A percentile compares a stretch with the other conserved stretches of the same genome.
phyloP scores from a whole-genome alignment of 2,329 filamentous ascomycete genomes.

The Hypoxylon sp. region DNA sequence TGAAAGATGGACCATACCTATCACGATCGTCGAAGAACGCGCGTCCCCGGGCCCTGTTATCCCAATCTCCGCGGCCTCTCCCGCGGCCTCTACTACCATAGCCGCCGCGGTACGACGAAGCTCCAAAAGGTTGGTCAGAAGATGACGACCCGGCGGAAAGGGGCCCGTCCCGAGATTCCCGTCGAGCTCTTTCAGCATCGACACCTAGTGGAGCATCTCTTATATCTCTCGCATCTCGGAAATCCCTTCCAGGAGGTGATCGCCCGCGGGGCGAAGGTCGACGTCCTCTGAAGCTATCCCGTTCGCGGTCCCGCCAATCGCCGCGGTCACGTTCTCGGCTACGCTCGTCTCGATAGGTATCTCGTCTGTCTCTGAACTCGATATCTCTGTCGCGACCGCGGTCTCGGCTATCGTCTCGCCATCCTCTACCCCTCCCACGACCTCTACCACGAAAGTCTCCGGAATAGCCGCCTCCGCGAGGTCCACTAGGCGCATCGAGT shows the following conservation, averaged over 20 bases:
- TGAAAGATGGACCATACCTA: conserved; percentile 52
- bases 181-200: conserved; percentile 71
- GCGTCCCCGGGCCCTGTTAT: conserved; percentile 57
- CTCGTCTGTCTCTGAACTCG: conserved; percentile 65
- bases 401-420: conserved; percentile 70
- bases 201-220: conserved; percentile 65
- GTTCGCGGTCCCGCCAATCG: conserved; percentile 60
- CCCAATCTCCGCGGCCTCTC: conserved; percentile 61
- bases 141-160: conserved; percentile 74
- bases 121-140: conserved; percentile 70
- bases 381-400: conserved; percentile 66
- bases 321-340: conserved; percentile 64
- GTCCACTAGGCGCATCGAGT: conserved; percentile 72
- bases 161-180: conserved; percentile 76
- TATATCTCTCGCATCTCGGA: conserved; percentile 63
- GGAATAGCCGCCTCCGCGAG: conserved; percentile 71
- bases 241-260: conserved; percentile 71
- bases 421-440: conserved; percentile 62
- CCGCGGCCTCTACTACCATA: conserved; percentile 64
- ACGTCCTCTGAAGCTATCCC: conserved; percentile 63
- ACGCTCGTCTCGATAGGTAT: conserved; percentile 65
- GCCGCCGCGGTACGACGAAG: conserved; percentile 62
- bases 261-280: conserved; percentile 67
- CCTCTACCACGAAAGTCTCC: conserved; percentile 70
- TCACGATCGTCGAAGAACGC: conserved; percentile 70